phyloP scores from a whole-genome alignment of 1,284 basidiomycete species.

The Cryptococcus maquisensis region DNA sequence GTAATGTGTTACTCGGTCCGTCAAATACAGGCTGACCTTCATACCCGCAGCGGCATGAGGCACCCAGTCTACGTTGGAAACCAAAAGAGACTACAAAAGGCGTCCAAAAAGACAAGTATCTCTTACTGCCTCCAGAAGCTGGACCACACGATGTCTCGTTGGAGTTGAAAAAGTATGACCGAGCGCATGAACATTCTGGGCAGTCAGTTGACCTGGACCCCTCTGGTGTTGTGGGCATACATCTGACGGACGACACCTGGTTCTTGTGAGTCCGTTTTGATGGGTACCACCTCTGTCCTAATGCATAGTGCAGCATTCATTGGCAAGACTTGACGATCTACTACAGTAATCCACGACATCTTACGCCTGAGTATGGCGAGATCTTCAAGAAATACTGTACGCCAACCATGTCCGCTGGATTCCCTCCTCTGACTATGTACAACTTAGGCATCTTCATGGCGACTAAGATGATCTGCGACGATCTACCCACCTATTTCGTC shows the following conservation, averaged over 20 bases:
- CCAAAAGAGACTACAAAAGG: slow-evolving; percentile 6
- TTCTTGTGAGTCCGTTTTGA: slow-evolving; percentile 24
- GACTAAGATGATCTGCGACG: slow-evolving; percentile 15
- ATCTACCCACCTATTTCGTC: slow-evolving; percentile 20
- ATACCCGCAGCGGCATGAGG: slow-evolving; percentile 6
- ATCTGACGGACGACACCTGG: slow-evolving; percentile 25
- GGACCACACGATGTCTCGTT: slow-evolving; percentile 12
- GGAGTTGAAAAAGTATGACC: slow-evolving; percentile 26
- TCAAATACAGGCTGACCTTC: background rate
- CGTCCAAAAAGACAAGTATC: no score
- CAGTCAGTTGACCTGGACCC: slow-evolving; percentile 15
- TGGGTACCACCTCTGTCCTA: background rate
- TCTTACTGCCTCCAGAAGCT: no score
- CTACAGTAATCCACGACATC: slow-evolving; percentile 34
- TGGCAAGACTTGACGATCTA: slow-evolving; percentile 23
- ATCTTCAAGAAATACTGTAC: slow-evolving; percentile 26
- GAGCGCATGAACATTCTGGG: slow-evolving; percentile 4
- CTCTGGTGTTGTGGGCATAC: slow-evolving; percentile 21
- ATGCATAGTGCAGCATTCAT: slow-evolving; percentile 6
- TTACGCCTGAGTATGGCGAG: slow-evolving; percentile 17
- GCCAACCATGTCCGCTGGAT: background rate
- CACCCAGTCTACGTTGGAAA: slow-evolving; percentile 26
- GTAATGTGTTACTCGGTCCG: no score
- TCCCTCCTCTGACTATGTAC: background rate
- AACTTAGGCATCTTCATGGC: slow-evolving; percentile 30